Base-by-base conservation (phyloP, 2,329 filamentous ascomycete genomes). In the Alternaria angustiovoidea region DNA sequence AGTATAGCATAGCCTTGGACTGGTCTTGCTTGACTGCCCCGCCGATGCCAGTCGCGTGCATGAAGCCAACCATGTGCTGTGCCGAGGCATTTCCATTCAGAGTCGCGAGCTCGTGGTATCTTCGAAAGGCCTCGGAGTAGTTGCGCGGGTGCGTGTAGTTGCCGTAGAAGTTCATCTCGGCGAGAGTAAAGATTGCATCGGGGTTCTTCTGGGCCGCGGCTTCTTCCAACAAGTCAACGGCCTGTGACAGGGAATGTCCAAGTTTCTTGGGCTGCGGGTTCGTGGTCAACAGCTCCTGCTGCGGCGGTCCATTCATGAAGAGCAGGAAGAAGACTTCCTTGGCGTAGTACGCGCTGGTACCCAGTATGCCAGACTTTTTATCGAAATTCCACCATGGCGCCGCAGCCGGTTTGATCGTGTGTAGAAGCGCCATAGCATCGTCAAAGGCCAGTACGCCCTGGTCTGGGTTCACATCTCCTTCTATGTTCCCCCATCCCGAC, bases 81-180 rank as follows among this genome's bases (percentile, higher is more conserved):
- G 95, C 95, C 12, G 94, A 96, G 66, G 88, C 90, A 78, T 99
- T 98, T 44, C 94, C 95, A 66, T 91, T 87, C 60, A 89, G 78
- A 18, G 85, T 84, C 3, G 94, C 92, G 54, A 99, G 85, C 62
- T 89, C 85, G 63, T 91, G 84, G 79, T 98, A 99, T 81, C 92
- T 87, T 66, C 86, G 84, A 75, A 96, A 97, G 0, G 95, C 92
- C 48, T 87, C 84, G 32, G 86, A 83, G 68, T 97, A 93, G 75
- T 97, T 89, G 65, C 90, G 86, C 2, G 94, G 94, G 72, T 97
- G 87, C 22, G 92, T 91, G 79, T 90, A 96, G 79, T 98, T 97
- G 75, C 95, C 95, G 72, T 95, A 93, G 79, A 98, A 98, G 82
- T 96, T 97, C 85, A 99, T 90, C 76, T 99, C 92, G 18, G 92